Percentiles rank a stretch among this genome's conserved stretches.
Evolutionary conservation across 2,329 filamentous ascomycete species (phyloP).

Genomic region (Aspergillus fischeri): DNA sequence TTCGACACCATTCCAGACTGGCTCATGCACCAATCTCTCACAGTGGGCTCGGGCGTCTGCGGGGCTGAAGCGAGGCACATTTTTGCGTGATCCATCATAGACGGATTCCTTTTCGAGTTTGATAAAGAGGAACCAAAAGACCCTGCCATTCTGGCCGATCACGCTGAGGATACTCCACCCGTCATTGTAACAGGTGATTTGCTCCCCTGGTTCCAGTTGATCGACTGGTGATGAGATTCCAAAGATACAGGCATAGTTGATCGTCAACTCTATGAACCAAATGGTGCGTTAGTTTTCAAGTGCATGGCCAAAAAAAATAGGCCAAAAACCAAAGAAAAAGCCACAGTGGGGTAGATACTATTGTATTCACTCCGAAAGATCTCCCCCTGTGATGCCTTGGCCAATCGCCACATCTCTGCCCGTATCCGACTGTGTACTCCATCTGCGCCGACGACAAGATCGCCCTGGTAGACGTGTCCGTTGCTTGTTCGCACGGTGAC

Average conservation of each 20-base stretch:
- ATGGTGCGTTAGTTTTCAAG: not conserved
- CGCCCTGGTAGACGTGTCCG: slow-evolving; percentile 30
- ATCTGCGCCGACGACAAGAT: slow-evolving; percentile 41
- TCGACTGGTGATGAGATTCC: slow-evolving; percentile 22
- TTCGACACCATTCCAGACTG: not conserved
- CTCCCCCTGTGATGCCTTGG: not conserved
- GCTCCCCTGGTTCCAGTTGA: slow-evolving; percentile 14
- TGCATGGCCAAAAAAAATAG: not conserved
- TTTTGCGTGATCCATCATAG: slow-evolving; percentile 2
- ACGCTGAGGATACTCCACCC: slow-evolving; percentile 14
- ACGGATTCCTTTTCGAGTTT: slow-evolving; percentile 20
- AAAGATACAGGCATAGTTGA: slow-evolving; percentile 28
- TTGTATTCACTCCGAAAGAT: slow-evolving; percentile 6
- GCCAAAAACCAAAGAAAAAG: not conserved
- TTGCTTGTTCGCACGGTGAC: slow-evolving; percentile 31
- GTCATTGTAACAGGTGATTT: slow-evolving; percentile 14
- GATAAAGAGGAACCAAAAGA: slow-evolving; percentile 26
- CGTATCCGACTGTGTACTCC: slow-evolving; percentile 40
- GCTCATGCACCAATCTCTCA: not conserved
- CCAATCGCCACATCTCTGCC: slow-evolving; percentile 29
- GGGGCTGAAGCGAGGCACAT: not conserved
- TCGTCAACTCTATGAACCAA: slow-evolving; percentile 10
- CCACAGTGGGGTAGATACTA: not conserved
- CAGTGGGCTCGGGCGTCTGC: not conserved
- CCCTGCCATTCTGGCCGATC: slow-evolving; percentile 17